A percentile compares a stretch with the other conserved stretches of the same genome.
Conservation (phyloP, 140 eudicot genomes). For the Erigeron philadelphicus region DNA sequence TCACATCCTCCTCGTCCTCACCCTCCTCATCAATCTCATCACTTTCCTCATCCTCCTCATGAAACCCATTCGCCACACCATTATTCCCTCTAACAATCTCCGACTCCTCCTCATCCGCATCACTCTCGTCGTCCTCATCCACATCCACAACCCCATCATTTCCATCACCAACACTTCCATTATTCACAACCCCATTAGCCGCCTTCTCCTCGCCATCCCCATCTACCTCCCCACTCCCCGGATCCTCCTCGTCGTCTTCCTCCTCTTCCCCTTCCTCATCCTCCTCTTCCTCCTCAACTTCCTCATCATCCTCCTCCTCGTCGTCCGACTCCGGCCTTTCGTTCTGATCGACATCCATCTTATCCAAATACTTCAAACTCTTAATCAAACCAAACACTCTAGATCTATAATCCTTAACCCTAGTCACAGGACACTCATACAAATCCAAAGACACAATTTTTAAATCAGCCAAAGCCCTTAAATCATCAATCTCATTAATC, state of each 20-base stretch:
- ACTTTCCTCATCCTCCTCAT: constrained; percentile 45
- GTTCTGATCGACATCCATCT: constrained; percentile 84
- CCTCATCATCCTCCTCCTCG: constrained; percentile 64
- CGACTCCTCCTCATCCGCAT: constrained; percentile 90
- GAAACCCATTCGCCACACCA: constrained; percentile 60
- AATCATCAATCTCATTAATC: constrained; percentile 66
- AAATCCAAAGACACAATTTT: constrained; percentile 77
- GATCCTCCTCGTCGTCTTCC: constrained; percentile 75
- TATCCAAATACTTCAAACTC: constrained; percentile 78
- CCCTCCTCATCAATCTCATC: constrained; percentile 79
- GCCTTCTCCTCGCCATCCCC: constrained; percentile 71
- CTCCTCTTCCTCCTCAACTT: constrained; percentile 50
- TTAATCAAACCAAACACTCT: constrained; percentile 86
- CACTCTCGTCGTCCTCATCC: constrained; percentile 96
- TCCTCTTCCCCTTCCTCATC: constrained; percentile 59
- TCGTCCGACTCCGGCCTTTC: constrained; percentile 92
- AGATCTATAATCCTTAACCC: constrained; percentile 85
- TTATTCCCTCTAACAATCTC: constrained; percentile 48
- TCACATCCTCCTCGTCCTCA: constrained; percentile 71
- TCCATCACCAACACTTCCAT: constrained; percentile 46
- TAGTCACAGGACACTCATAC: constrained; percentile 91
- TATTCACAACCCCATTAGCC: constrained; percentile 28
- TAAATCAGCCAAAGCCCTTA: constrained; percentile 73
- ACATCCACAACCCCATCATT: constrained; percentile 72
- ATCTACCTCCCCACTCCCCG: constrained; percentile 94